phyloP scores from a whole-genome alignment of 352 stramenopile genomes.

The Phytophthora parvispora region DNA sequence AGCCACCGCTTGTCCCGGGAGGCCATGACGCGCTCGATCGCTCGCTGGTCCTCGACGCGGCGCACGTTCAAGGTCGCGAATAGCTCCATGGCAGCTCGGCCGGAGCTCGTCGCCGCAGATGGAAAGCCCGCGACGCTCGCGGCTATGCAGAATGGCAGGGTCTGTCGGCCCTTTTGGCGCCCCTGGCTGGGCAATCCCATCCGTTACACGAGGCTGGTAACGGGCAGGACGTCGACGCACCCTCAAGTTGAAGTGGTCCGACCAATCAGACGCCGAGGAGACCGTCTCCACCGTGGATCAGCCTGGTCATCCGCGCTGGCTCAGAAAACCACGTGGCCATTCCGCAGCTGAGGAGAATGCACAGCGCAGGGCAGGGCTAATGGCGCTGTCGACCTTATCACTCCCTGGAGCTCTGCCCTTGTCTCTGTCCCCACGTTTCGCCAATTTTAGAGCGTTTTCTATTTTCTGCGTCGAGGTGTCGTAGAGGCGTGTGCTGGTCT shows the following conservation, averaged over 20 bases:
- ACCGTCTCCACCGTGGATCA: too few relatives aligned
- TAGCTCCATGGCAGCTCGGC: constrained; percentile 40
- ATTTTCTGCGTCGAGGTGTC: constrained; percentile 11
- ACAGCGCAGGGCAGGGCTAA: background rate
- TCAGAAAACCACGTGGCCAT: background rate
- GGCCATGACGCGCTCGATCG: constrained; percentile 40
- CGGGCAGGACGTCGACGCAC: constrained; percentile 2
- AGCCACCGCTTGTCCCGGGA: constrained; percentile 46
- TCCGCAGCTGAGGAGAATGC: constrained; percentile 1
- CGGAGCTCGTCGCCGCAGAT: background rate
- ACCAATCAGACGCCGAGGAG: constrained; percentile 18
- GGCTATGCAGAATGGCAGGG: constrained; percentile 14
- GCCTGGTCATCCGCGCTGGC: background rate
- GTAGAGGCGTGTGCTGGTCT: constrained; percentile 1
- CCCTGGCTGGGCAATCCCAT: constrained; percentile 28
- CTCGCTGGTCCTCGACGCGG: constrained; percentile 37
- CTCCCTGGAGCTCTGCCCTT: background rate
- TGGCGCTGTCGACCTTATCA: constrained; percentile 7
- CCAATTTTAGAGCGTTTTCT: constrained; percentile 2
- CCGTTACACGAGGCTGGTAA: constrained; percentile 41
- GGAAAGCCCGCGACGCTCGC: background rate
- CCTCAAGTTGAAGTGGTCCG: constrained; percentile 32
- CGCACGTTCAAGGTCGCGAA: constrained; percentile 46
- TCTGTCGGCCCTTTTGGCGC: constrained; percentile 15
- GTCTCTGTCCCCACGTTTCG: background rate